These are phyloP conservation scores for Eimeria tenella DNA, from an alignment of 169 alveolate species.

Conservation along the genomic window DNA sequence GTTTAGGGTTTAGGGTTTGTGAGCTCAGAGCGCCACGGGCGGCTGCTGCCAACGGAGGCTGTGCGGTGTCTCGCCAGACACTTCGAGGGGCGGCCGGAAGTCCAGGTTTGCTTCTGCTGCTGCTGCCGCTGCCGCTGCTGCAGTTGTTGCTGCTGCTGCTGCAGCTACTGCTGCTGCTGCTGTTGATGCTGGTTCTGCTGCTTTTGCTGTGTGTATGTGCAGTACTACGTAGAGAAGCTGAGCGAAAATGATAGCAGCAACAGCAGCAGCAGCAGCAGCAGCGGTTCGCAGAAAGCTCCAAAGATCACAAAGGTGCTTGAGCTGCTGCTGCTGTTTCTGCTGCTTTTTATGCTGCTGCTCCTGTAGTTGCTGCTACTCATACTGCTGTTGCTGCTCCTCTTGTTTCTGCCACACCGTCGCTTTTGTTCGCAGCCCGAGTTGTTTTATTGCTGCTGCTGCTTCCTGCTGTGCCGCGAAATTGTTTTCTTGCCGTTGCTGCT, in stretches of 20 bases:
- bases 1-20: conserved; percentile 22
- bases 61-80: not conserved
- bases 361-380: too few relatives aligned
- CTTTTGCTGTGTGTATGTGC: not conserved
- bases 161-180: conserved; percentile 1
- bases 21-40: not conserved
- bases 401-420: too few relatives aligned
- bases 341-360: too few relatives aligned
- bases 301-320: too few relatives aligned
- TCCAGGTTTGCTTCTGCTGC: not conserved
- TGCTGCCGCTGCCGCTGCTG: conserved; percentile 9
- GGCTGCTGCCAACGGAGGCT: not conserved
- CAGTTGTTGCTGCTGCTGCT: conserved; percentile 36
- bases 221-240: not conserved
- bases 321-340: too few relatives aligned
- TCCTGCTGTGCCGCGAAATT: too few relatives aligned
- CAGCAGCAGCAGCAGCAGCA: not conserved
- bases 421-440: too few relatives aligned
- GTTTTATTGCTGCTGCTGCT: not conserved
- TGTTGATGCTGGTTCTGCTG: conserved; percentile 22
- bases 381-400: too few relatives aligned
- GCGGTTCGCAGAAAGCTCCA: not conserved
- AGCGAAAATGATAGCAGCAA: not conserved
- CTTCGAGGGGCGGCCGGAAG: not conserved
- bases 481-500: too few relatives aligned